Base-by-base conservation (phyloP, 345 rosid species). In the Cardamine chenopodiifolia region DNA sequence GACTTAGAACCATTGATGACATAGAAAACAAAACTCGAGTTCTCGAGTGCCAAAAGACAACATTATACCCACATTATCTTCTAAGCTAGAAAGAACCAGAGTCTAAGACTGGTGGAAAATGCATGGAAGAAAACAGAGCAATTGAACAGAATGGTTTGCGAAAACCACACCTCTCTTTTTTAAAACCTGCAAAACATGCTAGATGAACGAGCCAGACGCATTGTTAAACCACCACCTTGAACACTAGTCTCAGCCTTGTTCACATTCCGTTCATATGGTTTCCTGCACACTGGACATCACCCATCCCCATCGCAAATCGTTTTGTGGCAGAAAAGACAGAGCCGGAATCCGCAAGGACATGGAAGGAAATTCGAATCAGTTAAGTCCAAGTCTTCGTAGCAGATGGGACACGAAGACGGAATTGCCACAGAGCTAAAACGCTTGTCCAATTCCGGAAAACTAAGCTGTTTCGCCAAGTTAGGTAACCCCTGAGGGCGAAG, bases 201-300 rank as follows among this genome's bases (percentile, higher is more conserved):
- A 81, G 77, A 85, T 3, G 97, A 88, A 62, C 95, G 90, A 77
- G 83, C 80, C 82, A 91, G 76, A 48, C 82, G 84, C 42, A 86
- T 53, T 8, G 93, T 77, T 48, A 86, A 49, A 69, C 84, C 77
- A 62, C 91, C 86, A 79, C 84, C 92, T 74, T 71, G 84, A 40
- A 81, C 57, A 67, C 76, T 82, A 19, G 87, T 84, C 86, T 87
- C 92, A 5, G 80, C 78, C 68, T 84, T 86, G 49, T 73, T 50
- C 19, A 69, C 72, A 67, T 81, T 80, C 56, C 29, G 86, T 15
- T 86, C 83, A 31, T 94, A 94, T 0, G 86, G 87, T 80, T 90
- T 88, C 83, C 98, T 87, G 79, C 98, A 94, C 64, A 92, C 96
- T 6, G 98, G 98, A 84, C 98, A 94, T n/a, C 98, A 89, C n/a